Base-by-base conservation (phyloP, 306 rosid genomes). In the Cicer cuneatum region DNA sequence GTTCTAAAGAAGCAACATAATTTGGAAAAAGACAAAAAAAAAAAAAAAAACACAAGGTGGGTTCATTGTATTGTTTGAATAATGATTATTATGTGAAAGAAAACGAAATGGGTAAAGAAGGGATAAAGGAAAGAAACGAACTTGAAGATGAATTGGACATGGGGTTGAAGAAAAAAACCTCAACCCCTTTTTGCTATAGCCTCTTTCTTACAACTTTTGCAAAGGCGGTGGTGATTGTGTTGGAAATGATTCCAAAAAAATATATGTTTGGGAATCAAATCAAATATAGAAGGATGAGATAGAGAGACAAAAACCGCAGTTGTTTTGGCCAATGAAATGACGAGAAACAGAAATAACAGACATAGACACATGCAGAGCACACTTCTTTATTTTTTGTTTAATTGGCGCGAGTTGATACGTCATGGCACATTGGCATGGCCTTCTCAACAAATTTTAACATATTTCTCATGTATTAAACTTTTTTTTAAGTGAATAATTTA, bases 281-380 rank as follows among this genome's bases (percentile, higher is more conserved):
- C 48, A 43, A 43, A 43, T 10, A 10, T 60, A 48, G 3, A 18
- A 13, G 13, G 42, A 3, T 12, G n/a, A 58, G 29, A 56, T 12
- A 61, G 53, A 65, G 49, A 66, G 79, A 62, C 67, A 75, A 69
- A 81, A 79, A 78, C 76, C 72, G 78, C 45, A 59, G 71, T 8
- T 39, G 56, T 69, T 76, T 58, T 82, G 14, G 19, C 57, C 63
- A 65, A 69, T 62, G 5, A 29, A 29, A 29, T 29, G 5, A 29
- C 35, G 5, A 29, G 51, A 76, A 76, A 84, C 83, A 35, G 76
- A 84, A 62, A 71, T 82, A 84, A 85, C 92, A 73, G 85, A 29
- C 35, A 29, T 29, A 29, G 5, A 29, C 35, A 29, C 35, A 29
- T 29, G 35, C 35, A 29, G 5, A 29, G 4, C 35, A 29, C 5